A percentile compares a stretch with the other conserved stretches of the same genome.
These are phyloP conservation scores for Talaromyces wortmannii DNA, from an alignment of 495 filamentous ascomycete genomes.

Conservation along the genomic window DNA sequence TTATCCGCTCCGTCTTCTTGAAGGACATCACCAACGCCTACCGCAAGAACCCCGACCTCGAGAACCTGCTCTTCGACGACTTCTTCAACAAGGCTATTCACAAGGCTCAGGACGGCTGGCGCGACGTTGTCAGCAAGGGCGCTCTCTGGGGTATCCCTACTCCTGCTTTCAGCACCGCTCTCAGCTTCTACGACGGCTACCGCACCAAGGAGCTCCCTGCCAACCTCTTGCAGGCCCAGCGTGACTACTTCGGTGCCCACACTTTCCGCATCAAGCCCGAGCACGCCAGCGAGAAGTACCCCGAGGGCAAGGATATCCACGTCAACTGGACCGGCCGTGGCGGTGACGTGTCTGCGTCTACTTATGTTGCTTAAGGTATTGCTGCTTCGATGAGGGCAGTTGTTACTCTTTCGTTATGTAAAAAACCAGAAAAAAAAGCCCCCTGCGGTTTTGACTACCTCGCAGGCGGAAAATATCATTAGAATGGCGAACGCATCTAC, in stretches of 20 bases:
- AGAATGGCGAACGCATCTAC: not conserved
- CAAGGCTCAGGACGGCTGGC: constrained; percentile 92
- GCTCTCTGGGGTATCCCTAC: constrained; percentile 91
- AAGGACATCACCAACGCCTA: constrained; percentile 98
- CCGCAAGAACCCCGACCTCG: constrained; percentile 87
- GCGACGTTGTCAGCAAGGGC: constrained; percentile 86
- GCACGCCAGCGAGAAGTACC: constrained; percentile 73
- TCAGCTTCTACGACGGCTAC: constrained; percentile 98
- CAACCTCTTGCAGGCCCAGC: constrained; percentile 96
- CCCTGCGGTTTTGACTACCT: not conserved
- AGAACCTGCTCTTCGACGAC: constrained; percentile 96
- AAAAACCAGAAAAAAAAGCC: too few species aligned
- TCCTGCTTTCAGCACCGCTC: constrained; percentile 90
- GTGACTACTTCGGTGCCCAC: constrained; percentile 99
- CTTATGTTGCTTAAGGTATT: constrained; percentile 79
- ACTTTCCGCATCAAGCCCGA: constrained; percentile 98
- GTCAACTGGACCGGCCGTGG: constrained; percentile 99
- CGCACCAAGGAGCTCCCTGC: constrained; percentile 90
- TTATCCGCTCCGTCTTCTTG: constrained; percentile 99
- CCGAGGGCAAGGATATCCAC: constrained; percentile 84
- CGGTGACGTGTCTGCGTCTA: constrained; percentile 93
- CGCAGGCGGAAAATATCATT: not conserved
- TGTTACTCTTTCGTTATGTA: too few species aligned
- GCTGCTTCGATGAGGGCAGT: constrained; percentile 6
- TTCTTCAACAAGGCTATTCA: constrained; percentile 99